phyloP scores from a whole-genome alignment of 805 yeast genomes.

The Spathaspora hagerdaliae region DNA sequence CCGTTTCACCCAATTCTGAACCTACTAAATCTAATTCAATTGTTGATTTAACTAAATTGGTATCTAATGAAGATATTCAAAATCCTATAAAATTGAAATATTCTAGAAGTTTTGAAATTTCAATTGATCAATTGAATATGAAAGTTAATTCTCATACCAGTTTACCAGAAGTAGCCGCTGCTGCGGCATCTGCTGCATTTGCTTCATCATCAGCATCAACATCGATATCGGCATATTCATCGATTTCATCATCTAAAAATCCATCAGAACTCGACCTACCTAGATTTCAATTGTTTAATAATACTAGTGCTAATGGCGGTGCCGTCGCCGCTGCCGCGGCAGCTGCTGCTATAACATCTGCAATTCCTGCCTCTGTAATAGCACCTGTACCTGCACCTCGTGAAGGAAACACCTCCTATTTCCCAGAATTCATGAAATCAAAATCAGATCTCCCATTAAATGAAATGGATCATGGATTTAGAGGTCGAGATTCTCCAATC shows the following conservation, averaged over 20 bases:
- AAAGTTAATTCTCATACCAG: slow-evolving; percentile 36
- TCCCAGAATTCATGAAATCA: slow-evolving; percentile 15
- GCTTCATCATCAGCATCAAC: slow-evolving; percentile 4
- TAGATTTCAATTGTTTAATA: background rate
- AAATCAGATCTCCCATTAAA: slow-evolving; percentile 9
- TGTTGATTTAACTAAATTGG: slow-evolving; percentile 33
- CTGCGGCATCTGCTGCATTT: slow-evolving; percentile 6
- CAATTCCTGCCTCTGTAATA: no score
- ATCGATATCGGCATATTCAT: slow-evolving; percentile 9
- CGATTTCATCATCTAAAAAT: background rate
- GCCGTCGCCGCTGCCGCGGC: background rate
- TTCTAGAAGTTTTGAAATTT: slow-evolving; percentile 35
- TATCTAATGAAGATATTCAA: slow-evolving; percentile 31
- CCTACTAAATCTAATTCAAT: slow-evolving; percentile 40
- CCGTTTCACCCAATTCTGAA: slow-evolving; percentile 38
- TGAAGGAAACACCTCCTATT: slow-evolving; percentile 23
- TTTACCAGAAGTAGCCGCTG: slow-evolving; percentile 10
- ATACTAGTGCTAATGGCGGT: background rate
- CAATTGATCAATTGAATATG: slow-evolving; percentile 33
- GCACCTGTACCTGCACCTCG: slow-evolving; percentile 1
- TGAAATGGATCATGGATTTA: background rate
- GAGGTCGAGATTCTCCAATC: slow-evolving; percentile 11
- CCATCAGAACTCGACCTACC: no score
- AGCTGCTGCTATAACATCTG: slow-evolving; percentile 4
- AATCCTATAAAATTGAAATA: slow-evolving; percentile 37